Percentiles rank a stretch among this genome's conserved stretches.
Conservation (phyloP, 805 yeast species). For the Priceomyces carsonii region DNA sequence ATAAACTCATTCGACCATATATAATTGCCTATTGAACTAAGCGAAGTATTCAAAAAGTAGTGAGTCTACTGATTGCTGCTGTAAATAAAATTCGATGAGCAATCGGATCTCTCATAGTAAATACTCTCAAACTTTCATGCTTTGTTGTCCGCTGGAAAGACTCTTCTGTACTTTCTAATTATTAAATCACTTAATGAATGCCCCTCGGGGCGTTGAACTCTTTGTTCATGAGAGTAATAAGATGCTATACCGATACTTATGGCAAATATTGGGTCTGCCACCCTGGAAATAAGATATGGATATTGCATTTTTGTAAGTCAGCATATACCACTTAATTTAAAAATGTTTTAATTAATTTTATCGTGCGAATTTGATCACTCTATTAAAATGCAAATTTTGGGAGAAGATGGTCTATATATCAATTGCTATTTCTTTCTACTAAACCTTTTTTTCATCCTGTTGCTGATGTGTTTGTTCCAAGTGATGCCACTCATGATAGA, state of each 20-base stretch:
- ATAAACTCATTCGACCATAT: no score
- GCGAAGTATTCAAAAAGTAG: no score
- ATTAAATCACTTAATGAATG: conserved; percentile 59
- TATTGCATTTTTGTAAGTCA: conserved; percentile 26
- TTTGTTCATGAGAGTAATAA: conserved; percentile 61
- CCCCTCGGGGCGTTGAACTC: conserved; percentile 58
- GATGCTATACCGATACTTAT: conserved; percentile 61
- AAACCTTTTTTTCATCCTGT: conserved; percentile 48
- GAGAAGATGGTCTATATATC: conserved; percentile 1
- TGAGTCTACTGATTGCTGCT: no score
- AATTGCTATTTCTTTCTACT: conserved; percentile 14
- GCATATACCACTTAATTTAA: neutral
- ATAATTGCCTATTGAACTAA: no score
- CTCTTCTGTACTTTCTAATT: conserved; percentile 20
- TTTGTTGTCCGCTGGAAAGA: conserved; percentile 1
- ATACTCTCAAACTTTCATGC: neutral
- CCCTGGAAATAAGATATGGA: conserved; percentile 52
- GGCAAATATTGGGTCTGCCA: conserved; percentile 67
- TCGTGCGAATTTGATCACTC: neutral
- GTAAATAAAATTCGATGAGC: no score
- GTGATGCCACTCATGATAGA: conserved; percentile 55
- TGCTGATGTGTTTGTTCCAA: conserved; percentile 63
- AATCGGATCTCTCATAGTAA: no score
- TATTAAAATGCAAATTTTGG: neutral
- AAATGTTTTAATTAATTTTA: no score